These are phyloP conservation scores for Alternaria sp. DNA, from an alignment of 2,329 filamentous ascomycete species.

Conservation along the genomic window DNA sequence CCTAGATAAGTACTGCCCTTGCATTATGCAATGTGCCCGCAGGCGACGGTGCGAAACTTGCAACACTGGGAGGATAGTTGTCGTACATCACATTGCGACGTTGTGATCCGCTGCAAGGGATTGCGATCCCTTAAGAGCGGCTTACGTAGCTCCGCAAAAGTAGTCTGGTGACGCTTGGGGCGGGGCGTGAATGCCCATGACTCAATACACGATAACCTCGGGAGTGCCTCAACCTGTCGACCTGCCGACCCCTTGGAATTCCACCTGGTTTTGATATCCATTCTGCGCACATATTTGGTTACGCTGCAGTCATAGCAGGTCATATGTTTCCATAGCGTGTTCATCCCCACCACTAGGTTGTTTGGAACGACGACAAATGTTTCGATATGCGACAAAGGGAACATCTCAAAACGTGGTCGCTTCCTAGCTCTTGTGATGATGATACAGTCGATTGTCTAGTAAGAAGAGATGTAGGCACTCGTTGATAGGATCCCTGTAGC, in stretches of 20 bases:
- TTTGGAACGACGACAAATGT: not conserved
- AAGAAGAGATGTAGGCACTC: not conserved
- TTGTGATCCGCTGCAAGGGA: not conserved
- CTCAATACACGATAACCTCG: not conserved
- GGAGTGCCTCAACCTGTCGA: not conserved
- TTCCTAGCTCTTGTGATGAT: not conserved
- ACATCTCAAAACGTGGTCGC: not conserved
- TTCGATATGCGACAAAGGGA: not conserved
- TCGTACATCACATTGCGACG: not conserved
- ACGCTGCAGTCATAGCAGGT: not conserved
- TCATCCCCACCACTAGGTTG: not conserved
- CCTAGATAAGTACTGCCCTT: not conserved
- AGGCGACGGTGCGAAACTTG: not conserved
- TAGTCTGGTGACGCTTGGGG: not conserved
- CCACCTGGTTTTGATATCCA: not conserved
- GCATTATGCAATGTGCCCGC: not conserved
- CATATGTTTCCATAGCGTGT: not conserved
- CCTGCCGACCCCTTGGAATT: not conserved
- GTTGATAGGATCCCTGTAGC: not conserved
- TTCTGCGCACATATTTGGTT: not conserved
- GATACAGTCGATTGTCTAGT: not conserved
- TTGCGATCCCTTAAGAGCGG: not conserved
- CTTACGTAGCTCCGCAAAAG: not conserved
- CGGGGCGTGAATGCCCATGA: constrained; percentile 2
- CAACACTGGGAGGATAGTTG: not conserved